These are phyloP conservation scores for Mixia osmundae DNA, from an alignment of 1,284 basidiomycete species.

Conservation along the genomic window DNA sequence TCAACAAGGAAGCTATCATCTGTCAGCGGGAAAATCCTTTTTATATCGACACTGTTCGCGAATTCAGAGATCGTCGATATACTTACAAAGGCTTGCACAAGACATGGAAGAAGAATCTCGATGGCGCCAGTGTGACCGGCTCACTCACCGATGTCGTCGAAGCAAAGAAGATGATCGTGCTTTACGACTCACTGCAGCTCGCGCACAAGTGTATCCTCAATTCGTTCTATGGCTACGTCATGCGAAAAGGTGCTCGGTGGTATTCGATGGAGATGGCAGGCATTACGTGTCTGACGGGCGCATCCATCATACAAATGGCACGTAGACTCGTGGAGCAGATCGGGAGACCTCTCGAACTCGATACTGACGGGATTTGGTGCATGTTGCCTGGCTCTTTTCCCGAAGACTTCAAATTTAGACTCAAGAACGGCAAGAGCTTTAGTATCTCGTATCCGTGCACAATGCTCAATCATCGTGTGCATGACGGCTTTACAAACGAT, in stretches of 20 bases:
- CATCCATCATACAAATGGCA: constrained; percentile 99
- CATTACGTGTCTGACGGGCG: constrained; percentile 96
- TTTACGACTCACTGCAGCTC: constrained; percentile 97
- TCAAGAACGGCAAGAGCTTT: constrained; percentile 66
- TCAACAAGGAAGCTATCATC: constrained; percentile 81
- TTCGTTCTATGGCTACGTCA: constrained; percentile 99
- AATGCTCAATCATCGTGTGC: constrained; percentile 96
- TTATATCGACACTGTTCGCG: constrained; percentile 94
- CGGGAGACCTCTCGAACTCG: constrained; percentile 84
- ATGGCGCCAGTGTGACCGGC: constrained; percentile 40
- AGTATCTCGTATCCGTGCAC: constrained; percentile 95
- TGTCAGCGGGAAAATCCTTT: constrained; percentile 98
- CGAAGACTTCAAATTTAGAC: constrained; percentile 90
- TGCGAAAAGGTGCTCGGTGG: constrained; percentile 98
- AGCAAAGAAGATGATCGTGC: constrained; percentile 98
- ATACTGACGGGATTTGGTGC: constrained; percentile 99
- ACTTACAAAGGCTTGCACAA: constrained; percentile 98
- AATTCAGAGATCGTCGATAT: constrained; percentile 92
- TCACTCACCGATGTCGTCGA: constrained; percentile 73
- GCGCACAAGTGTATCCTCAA: constrained; percentile 99
- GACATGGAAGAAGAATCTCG: constrained; percentile 98
- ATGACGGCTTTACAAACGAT: constrained; percentile 88
- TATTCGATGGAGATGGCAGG: constrained; percentile 99
- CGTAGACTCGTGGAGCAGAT: constrained; percentile 84
- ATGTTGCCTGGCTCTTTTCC: constrained; percentile 97